Conservation (phyloP, 441 rosid species). For the Manihot esculenta region DNA sequence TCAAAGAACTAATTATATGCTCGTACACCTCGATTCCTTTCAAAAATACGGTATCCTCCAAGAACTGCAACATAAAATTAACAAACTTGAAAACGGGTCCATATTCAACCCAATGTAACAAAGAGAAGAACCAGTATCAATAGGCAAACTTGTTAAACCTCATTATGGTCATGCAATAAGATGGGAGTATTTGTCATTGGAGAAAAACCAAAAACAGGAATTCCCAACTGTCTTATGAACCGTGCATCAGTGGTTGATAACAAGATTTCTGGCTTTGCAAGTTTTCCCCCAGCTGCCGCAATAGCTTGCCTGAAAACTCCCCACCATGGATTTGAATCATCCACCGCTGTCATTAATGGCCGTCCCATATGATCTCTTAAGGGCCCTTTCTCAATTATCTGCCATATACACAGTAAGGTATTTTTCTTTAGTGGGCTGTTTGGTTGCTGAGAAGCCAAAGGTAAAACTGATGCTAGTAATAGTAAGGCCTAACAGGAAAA, state of each 20-base stretch:
- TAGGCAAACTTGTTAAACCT: slow-evolving; percentile 42
- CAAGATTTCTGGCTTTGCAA: slow-evolving; percentile 81
- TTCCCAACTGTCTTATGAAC: slow-evolving; percentile 56
- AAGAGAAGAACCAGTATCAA: background rate
- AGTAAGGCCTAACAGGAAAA: background rate
- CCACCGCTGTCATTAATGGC: slow-evolving; percentile 59
- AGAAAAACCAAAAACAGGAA: slow-evolving; percentile 80
- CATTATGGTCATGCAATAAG: slow-evolving; percentile 82
- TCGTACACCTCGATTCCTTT: slow-evolving; percentile 79
- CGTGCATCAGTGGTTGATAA: slow-evolving; percentile 87
- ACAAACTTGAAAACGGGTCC: slow-evolving; percentile 7
- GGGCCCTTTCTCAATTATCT: slow-evolving; percentile 61
- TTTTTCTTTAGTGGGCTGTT: background rate
- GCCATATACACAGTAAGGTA: slow-evolving; percentile 20
- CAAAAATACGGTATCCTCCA: slow-evolving; percentile 67
- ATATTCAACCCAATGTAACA: background rate
- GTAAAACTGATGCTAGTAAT: background rate
- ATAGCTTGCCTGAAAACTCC: slow-evolving; percentile 67
- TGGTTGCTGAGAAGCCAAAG: slow-evolving; percentile 3
- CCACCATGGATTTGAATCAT: slow-evolving; percentile 94
- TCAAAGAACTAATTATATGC: slow-evolving; percentile 59
- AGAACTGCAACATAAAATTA: slow-evolving; percentile 43
- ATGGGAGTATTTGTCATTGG: slow-evolving; percentile 85
- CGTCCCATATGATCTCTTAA: slow-evolving; percentile 56
- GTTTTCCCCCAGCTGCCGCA: slow-evolving; percentile 70